These are phyloP conservation scores for Rhodotorula taiwanensis DNA, from an alignment of 768 basidiomycete genomes.

Conservation along the genomic window DNA sequence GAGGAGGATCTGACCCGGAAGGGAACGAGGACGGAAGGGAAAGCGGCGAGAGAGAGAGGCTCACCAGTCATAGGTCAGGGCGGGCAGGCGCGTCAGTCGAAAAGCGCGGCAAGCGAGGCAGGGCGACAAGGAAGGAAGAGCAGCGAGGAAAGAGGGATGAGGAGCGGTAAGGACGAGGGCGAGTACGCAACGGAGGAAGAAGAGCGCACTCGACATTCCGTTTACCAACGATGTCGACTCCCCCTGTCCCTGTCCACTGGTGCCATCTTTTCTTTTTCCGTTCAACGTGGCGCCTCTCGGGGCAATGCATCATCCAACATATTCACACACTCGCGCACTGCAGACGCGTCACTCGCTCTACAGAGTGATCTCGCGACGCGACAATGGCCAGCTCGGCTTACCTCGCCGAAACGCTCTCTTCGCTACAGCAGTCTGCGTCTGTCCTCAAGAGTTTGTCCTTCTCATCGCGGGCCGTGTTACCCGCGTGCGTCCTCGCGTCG, in stretches of 20 bases:
- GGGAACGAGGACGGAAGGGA: not conserved
- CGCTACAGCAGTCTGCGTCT: conserved; percentile 11
- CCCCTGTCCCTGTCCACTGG: too few species aligned
- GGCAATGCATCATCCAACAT: too few species aligned
- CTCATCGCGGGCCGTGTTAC: conserved; percentile 7
- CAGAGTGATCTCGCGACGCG: not conserved
- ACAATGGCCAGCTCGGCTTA: not conserved
- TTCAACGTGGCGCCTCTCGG: too few species aligned
- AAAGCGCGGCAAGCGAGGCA: not conserved
- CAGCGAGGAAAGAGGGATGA: too few species aligned
- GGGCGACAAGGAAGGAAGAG: not conserved
- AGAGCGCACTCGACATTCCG: too few species aligned
- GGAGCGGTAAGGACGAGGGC: too few species aligned
- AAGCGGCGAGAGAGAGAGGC: not conserved
- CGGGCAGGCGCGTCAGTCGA: not conserved
- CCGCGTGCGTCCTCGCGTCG: conserved; percentile 21
- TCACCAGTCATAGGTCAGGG: too few species aligned
- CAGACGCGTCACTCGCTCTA: not conserved
- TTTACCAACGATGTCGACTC: too few species aligned
- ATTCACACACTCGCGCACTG: not conserved
- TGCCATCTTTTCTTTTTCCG: too few species aligned
- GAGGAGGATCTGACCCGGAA: too few species aligned
- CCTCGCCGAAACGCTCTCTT: conserved; percentile 1
- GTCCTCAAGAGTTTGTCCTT: conserved; percentile 24
- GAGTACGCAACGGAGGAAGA: too few species aligned